Evolutionary conservation across 1,284 basidiomycete species (phyloP), one percentile per base, ranked within the genome.

Genomic region (Porodaedalea pini): DNA sequence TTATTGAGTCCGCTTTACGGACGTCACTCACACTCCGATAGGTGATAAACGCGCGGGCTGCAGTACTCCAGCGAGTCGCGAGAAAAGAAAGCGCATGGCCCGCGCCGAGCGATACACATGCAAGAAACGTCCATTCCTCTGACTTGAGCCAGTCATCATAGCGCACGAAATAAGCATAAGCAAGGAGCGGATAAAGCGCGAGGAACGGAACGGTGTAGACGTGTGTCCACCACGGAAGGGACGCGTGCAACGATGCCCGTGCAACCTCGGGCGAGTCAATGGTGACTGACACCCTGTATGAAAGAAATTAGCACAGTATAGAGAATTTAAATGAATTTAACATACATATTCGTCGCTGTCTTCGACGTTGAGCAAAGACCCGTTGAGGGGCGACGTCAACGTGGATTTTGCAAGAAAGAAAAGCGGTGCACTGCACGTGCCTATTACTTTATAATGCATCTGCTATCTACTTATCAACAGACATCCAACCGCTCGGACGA

Each of bases 61-160:
- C 82, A 19, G 90, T 83, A 69, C 85, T 94, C 96, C 96, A 99
- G 63, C 85, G 84, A 0, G 96, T 99, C 41, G 89, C 77, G 51
- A 99, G 78, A 75, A 95, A 99, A 68, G 90, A 93, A 56, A 99
- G 80, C 1, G 94, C 94, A 72, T 99, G 97, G 2, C 88, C 84
- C 11, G 85, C 86, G 36, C 92, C 88, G 7, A 99, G 82, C 10
- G 85, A 75, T 17, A 96, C 89, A 64, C 90, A 94, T 51, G 88
- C 92, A 48, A 99, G 80, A 68, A 99, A 99, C 0, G 96, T 95
- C 91, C 92, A 96, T 70, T 95, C 92, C 71, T 97, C 95, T 64
- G 92, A 94, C 69, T 87, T 81, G 56, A 96, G 74, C 87, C 91
- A 94, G 67, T 93, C 80, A 66, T 97, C 92, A 71, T 98, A 98